Evolutionary conservation across 2,329 filamentous ascomycete species (phyloP).

Genomic region (Xylariaceae sp.): DNA sequence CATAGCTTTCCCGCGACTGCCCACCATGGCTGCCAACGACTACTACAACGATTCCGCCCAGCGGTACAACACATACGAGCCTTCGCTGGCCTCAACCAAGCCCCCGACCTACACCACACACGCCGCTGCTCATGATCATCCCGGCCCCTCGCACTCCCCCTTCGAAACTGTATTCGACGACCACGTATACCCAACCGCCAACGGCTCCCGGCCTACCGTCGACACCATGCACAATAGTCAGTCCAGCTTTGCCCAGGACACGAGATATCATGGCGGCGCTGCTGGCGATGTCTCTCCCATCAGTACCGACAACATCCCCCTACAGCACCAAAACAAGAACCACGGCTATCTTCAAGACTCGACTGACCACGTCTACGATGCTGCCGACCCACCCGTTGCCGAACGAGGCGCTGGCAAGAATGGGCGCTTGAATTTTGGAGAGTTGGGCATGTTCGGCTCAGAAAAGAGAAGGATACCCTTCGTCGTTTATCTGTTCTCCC

Average conservation of each 20-base stretch:
- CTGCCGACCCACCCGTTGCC: conserved; percentile 31
- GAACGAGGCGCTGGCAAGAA: conserved; percentile 32
- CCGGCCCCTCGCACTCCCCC: conserved; percentile 40
- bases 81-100: conserved; percentile 39
- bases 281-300: conserved; percentile 36
- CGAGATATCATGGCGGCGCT: conserved; percentile 50
- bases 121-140: conserved; percentile 28
- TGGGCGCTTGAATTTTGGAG: conserved; percentile 49
- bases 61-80: conserved; percentile 35
- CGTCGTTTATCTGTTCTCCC: conserved; percentile 76
- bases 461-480: conserved; percentile 62
- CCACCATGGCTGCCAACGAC: conserved; percentile 57
- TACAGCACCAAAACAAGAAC: conserved; percentile 42
- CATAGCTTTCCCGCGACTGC: neutral
- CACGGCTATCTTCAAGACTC: conserved; percentile 26
- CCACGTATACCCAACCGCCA: conserved; percentile 54
- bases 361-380: conserved; percentile 61
- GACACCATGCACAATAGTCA: conserved; percentile 31
- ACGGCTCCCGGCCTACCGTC: conserved; percentile 16
- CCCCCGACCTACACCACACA: conserved; percentile 37
- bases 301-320: conserved; percentile 51
- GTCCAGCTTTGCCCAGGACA: conserved; percentile 48
- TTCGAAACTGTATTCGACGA: conserved; percentile 67
- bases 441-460: conserved; percentile 56
- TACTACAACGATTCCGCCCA: conserved; percentile 52